Evolutionary conservation across 768 basidiomycete species (phyloP).

Genomic region (Lentinus brumalis): DNA sequence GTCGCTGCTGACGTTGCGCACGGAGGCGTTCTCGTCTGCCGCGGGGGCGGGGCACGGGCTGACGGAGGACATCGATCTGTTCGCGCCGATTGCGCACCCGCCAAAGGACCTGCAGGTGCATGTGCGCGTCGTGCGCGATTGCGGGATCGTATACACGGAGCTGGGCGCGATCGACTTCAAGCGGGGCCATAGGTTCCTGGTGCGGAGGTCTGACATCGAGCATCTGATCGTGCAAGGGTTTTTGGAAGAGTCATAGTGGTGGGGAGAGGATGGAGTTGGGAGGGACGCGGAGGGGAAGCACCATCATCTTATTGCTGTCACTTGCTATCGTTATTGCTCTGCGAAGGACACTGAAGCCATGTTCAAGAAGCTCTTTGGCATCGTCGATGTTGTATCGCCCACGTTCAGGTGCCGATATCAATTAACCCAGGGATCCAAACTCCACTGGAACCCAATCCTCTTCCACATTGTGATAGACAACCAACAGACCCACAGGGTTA

Average conservation of each 20-base stretch:
- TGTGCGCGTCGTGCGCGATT: constrained; percentile 85
- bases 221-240: constrained; percentile 93
- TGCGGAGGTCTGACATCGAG: constrained; percentile 87
- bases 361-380: not conserved
- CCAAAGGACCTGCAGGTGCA: constrained; percentile 89
- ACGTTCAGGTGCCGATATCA: no score
- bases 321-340: not conserved
- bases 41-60: constrained; percentile 38
- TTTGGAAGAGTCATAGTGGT: constrained; percentile 73
- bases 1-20: constrained; percentile 81
- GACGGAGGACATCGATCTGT: constrained; percentile 85
- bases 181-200: constrained; percentile 88
- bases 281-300: not conserved
- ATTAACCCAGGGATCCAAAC: not conserved
- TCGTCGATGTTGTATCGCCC: not conserved
- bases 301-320: not conserved
- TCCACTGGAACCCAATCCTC: constrained; percentile 9
- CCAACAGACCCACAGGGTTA: constrained; percentile 19
- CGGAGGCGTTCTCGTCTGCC: constrained; percentile 43
- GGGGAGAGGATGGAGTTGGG: not conserved
- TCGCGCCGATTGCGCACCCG: constrained; percentile 77
- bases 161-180: constrained; percentile 88
- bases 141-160: constrained; percentile 91
- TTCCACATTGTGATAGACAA: constrained; percentile 15
- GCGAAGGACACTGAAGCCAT: not conserved